phyloP scores from a whole-genome alignment of 2,329 filamentous ascomycete species.

The Ceratocystis papillata region DNA sequence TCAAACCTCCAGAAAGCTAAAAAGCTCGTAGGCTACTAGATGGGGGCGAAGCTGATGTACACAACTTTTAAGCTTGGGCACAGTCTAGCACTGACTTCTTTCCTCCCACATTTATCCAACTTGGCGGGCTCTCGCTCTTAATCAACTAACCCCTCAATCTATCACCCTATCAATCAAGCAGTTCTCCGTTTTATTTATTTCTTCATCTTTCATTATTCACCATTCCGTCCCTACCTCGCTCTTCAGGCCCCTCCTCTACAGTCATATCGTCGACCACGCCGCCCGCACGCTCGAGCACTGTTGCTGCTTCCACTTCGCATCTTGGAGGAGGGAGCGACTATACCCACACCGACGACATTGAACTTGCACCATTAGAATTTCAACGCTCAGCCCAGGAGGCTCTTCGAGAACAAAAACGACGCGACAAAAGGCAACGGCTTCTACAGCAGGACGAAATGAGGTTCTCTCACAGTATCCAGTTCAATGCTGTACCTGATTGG shows the following conservation, averaged over 20 bases:
- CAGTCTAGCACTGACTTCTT: conserved; percentile 11
- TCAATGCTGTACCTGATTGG: conserved; percentile 99
- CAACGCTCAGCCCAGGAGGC: conserved; percentile 28
- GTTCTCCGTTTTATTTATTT: background rate
- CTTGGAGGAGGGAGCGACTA: conserved; percentile 22
- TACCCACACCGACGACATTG: conserved; percentile 30
- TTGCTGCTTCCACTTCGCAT: conserved; percentile 20
- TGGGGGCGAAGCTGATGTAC: background rate
- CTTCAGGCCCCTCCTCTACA: conserved; percentile 35
- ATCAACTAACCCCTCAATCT: background rate
- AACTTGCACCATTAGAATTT: conserved; percentile 32
- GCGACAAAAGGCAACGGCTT: conserved; percentile 58
- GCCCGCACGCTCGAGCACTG: background rate
- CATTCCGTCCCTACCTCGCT: conserved; percentile 31
- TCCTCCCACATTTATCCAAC: background rate
- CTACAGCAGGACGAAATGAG: conserved; percentile 83
- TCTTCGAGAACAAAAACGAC: conserved; percentile 38
- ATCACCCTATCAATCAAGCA: conserved; percentile 5
- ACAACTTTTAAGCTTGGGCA: background rate
- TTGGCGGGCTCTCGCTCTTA: background rate
- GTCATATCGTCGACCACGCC: conserved; percentile 14
- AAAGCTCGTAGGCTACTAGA: background rate
- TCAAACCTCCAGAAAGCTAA: background rate
- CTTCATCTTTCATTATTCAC: conserved; percentile 27
- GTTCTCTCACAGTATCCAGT: conserved; percentile 98